These are phyloP conservation scores for Tuber magnatum DNA, from an alignment of 495 filamentous ascomycete species.

Conservation along the genomic window DNA sequence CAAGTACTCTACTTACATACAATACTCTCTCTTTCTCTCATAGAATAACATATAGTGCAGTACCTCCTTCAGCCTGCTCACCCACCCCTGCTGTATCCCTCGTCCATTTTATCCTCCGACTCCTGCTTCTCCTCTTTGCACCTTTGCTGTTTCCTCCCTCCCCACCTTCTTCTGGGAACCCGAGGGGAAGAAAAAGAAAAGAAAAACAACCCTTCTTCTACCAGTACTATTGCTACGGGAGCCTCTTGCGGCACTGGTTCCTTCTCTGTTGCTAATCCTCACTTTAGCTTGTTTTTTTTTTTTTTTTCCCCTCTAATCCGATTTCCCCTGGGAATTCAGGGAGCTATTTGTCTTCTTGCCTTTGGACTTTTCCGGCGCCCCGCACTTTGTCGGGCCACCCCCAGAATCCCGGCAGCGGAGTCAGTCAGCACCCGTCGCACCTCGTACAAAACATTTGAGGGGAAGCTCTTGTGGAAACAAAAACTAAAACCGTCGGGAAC, in stretches of 20 bases:
- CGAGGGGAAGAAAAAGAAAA: neutral
- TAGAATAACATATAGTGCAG: neutral
- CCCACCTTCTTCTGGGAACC: neutral
- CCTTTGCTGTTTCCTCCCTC: neutral
- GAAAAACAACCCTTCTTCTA: neutral
- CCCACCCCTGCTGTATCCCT: neutral
- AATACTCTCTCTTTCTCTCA: neutral
- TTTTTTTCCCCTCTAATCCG: neutral
- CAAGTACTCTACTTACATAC: neutral
- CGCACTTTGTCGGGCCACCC: neutral
- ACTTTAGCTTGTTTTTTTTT: neutral
- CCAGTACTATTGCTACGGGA: neutral
- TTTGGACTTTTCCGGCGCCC: neutral
- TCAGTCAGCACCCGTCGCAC: neutral
- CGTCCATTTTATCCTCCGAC: conserved; percentile 1
- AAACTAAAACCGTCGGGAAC: neutral
- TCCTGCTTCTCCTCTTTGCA: neutral
- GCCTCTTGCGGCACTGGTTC: neutral
- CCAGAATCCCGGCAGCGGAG: neutral
- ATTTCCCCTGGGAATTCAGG: neutral
- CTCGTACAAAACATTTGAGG: neutral
- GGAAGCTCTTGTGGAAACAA: neutral
- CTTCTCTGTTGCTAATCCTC: neutral
- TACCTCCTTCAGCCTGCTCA: neutral
- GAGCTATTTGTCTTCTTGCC: neutral